These are phyloP conservation scores for Candida dajiaensis DNA, from an alignment of 805 yeast species.

Conservation along the genomic window DNA sequence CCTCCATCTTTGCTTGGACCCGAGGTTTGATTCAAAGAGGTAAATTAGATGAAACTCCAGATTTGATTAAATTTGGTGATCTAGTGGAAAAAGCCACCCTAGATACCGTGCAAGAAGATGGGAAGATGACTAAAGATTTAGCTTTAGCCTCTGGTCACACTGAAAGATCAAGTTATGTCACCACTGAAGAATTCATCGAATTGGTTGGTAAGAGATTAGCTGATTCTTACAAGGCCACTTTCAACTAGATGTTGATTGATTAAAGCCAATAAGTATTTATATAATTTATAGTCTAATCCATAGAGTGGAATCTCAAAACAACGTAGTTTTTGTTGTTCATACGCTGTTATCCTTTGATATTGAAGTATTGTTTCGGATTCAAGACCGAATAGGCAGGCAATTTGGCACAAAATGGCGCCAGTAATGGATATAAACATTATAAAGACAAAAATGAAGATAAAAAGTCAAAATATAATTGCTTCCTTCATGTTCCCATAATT, in stretches of 20 bases:
- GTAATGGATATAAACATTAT: too few species aligned
- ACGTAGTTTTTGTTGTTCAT: too few species aligned
- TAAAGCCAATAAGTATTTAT: too few species aligned
- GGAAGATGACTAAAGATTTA: constrained; percentile 93
- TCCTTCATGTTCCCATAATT: too few species aligned
- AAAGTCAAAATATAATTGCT: too few species aligned
- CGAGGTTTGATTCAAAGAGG: constrained; percentile 94
- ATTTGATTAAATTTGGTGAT: constrained; percentile 75
- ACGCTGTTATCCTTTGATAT: too few species aligned
- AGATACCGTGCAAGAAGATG: constrained; percentile 78
- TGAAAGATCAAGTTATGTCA: constrained; percentile 73
- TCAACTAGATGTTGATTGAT: not conserved
- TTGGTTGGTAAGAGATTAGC: constrained; percentile 68
- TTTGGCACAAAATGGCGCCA: too few species aligned
- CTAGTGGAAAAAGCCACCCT: constrained; percentile 76
- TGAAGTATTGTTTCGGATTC: too few species aligned
- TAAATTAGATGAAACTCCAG: constrained; percentile 78
- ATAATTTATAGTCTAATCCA: not conserved
- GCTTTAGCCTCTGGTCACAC: constrained; percentile 88
- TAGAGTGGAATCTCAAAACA: not conserved
- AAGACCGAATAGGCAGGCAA: too few species aligned
- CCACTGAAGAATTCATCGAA: constrained; percentile 87
- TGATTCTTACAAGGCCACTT: constrained; percentile 14
- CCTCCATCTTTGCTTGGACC: constrained; percentile 96
- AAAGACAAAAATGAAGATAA: too few species aligned